Conservation (phyloP, 192 early-diverging fungal genomes). For the Coemansia sp. region DNA sequence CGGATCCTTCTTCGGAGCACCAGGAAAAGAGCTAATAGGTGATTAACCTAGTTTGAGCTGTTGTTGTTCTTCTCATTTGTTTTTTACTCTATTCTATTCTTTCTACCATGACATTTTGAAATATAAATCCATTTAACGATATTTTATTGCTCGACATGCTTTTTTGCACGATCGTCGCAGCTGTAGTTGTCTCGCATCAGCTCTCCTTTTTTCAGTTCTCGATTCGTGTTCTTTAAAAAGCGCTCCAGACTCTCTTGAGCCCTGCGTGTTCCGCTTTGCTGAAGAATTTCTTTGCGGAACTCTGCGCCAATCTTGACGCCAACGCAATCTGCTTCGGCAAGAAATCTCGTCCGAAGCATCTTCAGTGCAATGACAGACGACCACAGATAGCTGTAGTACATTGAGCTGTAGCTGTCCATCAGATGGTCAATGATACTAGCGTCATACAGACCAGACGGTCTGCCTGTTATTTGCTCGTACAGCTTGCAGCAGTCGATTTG, state of each 20-base stretch:
- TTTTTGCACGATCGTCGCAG: no score
- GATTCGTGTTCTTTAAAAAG: neutral
- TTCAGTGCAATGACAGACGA: neutral
- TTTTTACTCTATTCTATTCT: no score
- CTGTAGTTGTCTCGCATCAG: no score
- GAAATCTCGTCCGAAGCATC: constrained; percentile 1
- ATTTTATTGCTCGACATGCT: no score
- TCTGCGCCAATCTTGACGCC: neutral
- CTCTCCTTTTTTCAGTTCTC: neutral
- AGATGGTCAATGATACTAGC: neutral
- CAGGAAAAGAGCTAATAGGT: no score
- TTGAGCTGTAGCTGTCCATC: constrained; percentile 6
- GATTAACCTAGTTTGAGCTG: no score
- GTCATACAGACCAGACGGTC: neutral
- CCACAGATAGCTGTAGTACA: constrained; percentile 8
- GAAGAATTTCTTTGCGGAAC: constrained; percentile 3
- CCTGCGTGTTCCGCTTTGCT: neutral
- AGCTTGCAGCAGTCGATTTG: neutral
- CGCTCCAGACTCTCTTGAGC: neutral
- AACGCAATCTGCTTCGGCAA: neutral
- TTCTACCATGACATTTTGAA: no score
- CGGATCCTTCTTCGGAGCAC: no score
- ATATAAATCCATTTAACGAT: no score
- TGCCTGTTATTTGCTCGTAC: neutral
- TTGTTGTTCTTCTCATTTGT: no score